Percentiles rank a stretch among this genome's conserved stretches.
Conservation (phyloP, 805 yeast genomes). For the Tetrapisispora iriomotensis region DNA sequence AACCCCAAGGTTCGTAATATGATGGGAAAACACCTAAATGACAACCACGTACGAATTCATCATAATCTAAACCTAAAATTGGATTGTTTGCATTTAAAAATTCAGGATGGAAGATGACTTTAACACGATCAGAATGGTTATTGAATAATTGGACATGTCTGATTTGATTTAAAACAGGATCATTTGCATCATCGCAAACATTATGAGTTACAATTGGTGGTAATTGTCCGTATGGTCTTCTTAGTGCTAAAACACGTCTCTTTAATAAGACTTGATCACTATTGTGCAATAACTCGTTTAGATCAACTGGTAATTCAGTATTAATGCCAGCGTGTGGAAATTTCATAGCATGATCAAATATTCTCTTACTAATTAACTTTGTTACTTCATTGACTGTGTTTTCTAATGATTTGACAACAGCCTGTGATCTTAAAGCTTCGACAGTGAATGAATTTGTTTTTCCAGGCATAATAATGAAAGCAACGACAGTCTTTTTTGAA, state of each 20-base stretch:
- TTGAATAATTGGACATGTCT: conserved; percentile 88
- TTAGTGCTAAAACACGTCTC: conserved; percentile 86
- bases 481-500: conserved; percentile 87
- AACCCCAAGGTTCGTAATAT: conserved; percentile 99
- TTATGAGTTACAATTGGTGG: conserved; percentile 97
- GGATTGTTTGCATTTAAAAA: conserved; percentile 93
- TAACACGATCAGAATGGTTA: conserved; percentile 81
- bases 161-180: conserved; percentile 85
- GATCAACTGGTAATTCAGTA: conserved; percentile 59
- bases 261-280: conserved; percentile 83
- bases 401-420: conserved; percentile 86
- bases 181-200: conserved; percentile 85
- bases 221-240: conserved; percentile 56
- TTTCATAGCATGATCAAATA: conserved; percentile 84
- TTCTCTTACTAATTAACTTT: conserved; percentile 70
- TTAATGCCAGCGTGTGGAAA: conserved; percentile 40
- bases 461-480: conserved; percentile 97
- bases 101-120: conserved; percentile 95
- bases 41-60: conserved; percentile 95
- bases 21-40: conserved; percentile 98
- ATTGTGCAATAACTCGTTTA: conserved; percentile 76
- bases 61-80: conserved; percentile 84
- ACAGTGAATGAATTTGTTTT: conserved; percentile 88
- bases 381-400: conserved; percentile 83
- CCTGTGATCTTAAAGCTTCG: conserved; percentile 92